Base-by-base conservation (phyloP, 208 protist genomes). In the Angomonas deanei region DNA sequence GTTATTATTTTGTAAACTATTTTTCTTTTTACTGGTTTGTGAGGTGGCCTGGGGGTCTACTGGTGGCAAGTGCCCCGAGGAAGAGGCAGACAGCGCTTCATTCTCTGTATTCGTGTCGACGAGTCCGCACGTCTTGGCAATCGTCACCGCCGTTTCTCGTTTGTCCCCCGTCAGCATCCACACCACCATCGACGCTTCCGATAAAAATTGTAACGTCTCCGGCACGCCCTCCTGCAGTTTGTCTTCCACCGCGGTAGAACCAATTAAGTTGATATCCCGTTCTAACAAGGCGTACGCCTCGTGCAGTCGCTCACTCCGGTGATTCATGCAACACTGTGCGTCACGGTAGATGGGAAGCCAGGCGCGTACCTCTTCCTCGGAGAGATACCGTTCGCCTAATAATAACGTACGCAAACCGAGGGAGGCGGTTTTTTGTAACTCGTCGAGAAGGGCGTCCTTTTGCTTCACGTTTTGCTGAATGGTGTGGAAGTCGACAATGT, bases 151-250 rank as follows among this genome's bases (percentile, higher is more conserved):
- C 21, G 98, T 99, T 67, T 98, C 92, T 39, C 91, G 76, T 80
- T 99, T 99, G 75, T 99, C 98, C 52, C 98, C 98, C 23, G 98
- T 99, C 38, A 99, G 78, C 69, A 99, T 93, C 97, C 97, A 99
- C 23, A 99, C 70, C 15, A 97, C 87, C 47, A 99, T 93, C 5
- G 64, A 76, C 1, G 92, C 92, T 50, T 87, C 63, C 17, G 83
- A 66, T 39, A 95, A 78, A 61, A 90, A 92, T 47, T 88, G 58
- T 27, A 98, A 93, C 26, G 93, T 95, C 52, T 98, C 94, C 21
- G 92, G 88, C 1, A 97, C 96, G 17, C 76, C 88, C 10, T 97
- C 89, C 68, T 99, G 97, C 52, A 99, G 73, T 71, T 97, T 95
- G 78, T 99, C 97, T 74, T 98, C 96, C 52, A 98, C 96, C 0